A percentile compares a stretch with the other conserved stretches of the same genome.
phyloP scores from a whole-genome alignment of 2,329 filamentous ascomycete species.

The Dactylellina sp. region DNA sequence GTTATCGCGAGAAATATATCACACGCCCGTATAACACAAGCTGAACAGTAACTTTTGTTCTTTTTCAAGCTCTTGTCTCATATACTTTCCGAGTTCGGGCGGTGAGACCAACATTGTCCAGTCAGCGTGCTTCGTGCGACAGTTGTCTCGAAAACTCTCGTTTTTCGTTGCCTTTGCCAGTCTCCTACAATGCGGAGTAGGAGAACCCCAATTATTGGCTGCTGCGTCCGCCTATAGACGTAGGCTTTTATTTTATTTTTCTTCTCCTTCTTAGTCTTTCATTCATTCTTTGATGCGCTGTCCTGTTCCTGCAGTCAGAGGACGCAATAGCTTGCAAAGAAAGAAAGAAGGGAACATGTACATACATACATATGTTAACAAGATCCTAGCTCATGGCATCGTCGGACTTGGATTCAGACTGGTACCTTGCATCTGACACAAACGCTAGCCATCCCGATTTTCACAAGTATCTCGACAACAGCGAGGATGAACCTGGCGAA shows the following conservation, averaged over 20 bases:
- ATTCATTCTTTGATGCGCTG: conserved; percentile 24
- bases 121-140: conserved; percentile 45
- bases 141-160: conserved; percentile 43
- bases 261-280: not conserved
- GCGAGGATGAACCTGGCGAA: not conserved
- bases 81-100: conserved; percentile 50
- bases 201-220: conserved; percentile 36
- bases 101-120: conserved; percentile 38
- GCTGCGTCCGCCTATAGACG: conserved; percentile 21
- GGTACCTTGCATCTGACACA: conserved; percentile 53
- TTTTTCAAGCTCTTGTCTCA: conserved; percentile 35
- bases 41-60: conserved; percentile 20
- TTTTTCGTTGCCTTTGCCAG: conserved; percentile 37
- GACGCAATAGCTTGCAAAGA: conserved; percentile 6
- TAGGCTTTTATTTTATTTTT: conserved; percentile 11
- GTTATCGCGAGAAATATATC: conserved; percentile 53
- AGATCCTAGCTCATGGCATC: conserved; percentile 2
- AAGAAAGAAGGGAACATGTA: no score
- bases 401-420: conserved; percentile 26
- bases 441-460: conserved; percentile 14
- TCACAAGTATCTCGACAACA: conserved; percentile 29
- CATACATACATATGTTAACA: no score
- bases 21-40: not conserved
- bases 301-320: conserved; percentile 41
- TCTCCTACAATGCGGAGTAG: conserved; percentile 2